phyloP scores from a whole-genome alignment of 2,329 filamentous ascomycete species.

The Xylariaceae sp. region DNA sequence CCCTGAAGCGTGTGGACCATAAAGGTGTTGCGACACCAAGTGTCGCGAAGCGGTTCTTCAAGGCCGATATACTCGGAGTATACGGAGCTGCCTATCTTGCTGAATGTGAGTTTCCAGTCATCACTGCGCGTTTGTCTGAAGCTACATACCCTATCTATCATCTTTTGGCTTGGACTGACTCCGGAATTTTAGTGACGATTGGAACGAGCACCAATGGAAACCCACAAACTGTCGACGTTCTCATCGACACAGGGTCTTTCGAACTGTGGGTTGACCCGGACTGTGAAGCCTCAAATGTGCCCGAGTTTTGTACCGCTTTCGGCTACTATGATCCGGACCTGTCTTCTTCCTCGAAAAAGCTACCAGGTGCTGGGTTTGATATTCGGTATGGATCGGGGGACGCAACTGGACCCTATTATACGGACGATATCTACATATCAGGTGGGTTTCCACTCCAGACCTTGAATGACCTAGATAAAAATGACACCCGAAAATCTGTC shows the following conservation, averaged over 20 bases:
- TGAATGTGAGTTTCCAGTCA: slow-evolving; percentile 20
- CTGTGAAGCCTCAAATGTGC: slow-evolving; percentile 35
- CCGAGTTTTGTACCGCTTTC: slow-evolving; percentile 36
- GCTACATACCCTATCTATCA: neutral
- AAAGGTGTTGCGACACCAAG: slow-evolving; percentile 24
- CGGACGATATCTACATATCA: slow-evolving; percentile 44
- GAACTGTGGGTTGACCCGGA: slow-evolving; percentile 54
- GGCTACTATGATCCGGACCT: slow-evolving; percentile 42
- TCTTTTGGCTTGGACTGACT: slow-evolving; percentile 6
- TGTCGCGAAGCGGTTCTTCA: slow-evolving; percentile 25
- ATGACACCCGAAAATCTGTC: no score
- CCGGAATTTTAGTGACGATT: slow-evolving; percentile 34
- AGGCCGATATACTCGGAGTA: slow-evolving; percentile 25
- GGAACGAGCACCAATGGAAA: slow-evolving; percentile 35
- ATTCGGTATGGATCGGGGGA: slow-evolving; percentile 37
- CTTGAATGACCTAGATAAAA: neutral
- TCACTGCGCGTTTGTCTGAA: neutral
- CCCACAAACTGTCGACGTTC: slow-evolving; percentile 41
- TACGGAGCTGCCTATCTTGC: slow-evolving; percentile 31
- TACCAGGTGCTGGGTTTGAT: slow-evolving; percentile 30
- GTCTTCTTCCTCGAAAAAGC: slow-evolving; percentile 40
- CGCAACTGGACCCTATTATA: slow-evolving; percentile 42
- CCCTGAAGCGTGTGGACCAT: slow-evolving; percentile 26
- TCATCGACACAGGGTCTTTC: slow-evolving; percentile 50
- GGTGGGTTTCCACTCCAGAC: slow-evolving; percentile 23